These are phyloP conservation scores for Striga hermonthica DNA, from an alignment of 305 asterid genomes.

Conservation along the genomic window DNA sequence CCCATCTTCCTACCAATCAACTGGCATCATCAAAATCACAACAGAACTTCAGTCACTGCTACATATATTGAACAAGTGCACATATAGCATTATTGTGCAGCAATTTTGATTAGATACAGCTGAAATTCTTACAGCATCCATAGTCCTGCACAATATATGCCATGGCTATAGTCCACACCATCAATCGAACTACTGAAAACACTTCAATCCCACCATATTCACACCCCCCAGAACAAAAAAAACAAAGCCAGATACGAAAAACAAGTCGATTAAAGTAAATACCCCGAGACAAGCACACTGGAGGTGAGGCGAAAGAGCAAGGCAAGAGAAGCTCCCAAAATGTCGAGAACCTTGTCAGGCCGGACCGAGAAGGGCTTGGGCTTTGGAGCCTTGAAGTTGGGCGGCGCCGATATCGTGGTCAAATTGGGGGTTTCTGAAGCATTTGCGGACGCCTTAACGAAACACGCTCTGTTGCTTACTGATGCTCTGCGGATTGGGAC, in stretches of 20 bases:
- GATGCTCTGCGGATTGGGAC: constrained; percentile 30
- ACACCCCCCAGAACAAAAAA: background rate
- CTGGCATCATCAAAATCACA: too few relatives aligned
- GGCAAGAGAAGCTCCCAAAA: constrained; percentile 82
- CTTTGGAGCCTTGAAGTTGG: constrained; percentile 70
- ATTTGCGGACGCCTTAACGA: constrained; percentile 44
- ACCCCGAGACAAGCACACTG: constrained; percentile 82
- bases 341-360: constrained; percentile 71
- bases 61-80: too few relatives aligned
- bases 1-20: too few relatives aligned
- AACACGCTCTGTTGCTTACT: constrained; percentile 29
- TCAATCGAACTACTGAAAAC: too few relatives aligned
- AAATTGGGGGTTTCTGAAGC: constrained; percentile 48
- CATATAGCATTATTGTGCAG: too few relatives aligned
- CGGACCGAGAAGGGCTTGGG: constrained; percentile 82
- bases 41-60: too few relatives aligned
- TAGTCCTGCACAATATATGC: too few relatives aligned
- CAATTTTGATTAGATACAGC: too few relatives aligned
- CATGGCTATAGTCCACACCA: too few relatives aligned
- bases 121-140: too few relatives aligned
- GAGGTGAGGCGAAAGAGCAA: constrained; percentile 78
- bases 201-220: background rate
- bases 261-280: too few relatives aligned
- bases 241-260: too few relatives aligned
- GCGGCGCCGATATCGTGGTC: constrained; percentile 61